phyloP scores from a whole-genome alignment of 345 rosid species.

The Murraya koenigii region DNA sequence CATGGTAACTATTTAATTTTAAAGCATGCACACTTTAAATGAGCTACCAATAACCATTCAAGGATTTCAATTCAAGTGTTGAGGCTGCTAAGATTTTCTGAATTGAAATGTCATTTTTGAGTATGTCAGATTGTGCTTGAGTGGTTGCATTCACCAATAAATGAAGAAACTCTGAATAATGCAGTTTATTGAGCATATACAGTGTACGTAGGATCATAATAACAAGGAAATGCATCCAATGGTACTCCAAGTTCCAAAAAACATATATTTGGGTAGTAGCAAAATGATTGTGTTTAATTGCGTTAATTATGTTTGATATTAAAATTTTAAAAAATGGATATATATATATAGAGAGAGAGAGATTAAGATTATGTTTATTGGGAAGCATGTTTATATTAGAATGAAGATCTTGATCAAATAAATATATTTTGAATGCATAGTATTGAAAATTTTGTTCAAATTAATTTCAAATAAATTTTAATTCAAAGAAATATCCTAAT shows the following conservation, averaged over 20 bases:
- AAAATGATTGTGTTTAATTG: neutral
- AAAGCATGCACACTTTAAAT: neutral
- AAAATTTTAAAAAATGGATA: too few relatives aligned
- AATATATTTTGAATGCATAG: too few relatives aligned
- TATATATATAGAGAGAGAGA: too few relatives aligned
- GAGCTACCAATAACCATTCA: neutral
- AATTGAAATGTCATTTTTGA: constrained; percentile 8
- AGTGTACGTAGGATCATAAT: neutral
- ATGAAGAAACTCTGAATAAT: neutral
- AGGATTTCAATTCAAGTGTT: neutral
- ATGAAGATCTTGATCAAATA: too few relatives aligned
- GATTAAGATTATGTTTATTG: too few relatives aligned
- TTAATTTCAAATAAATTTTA: too few relatives aligned
- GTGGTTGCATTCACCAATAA: constrained; percentile 7
- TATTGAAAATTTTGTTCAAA: too few relatives aligned
- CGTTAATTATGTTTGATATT: too few relatives aligned
- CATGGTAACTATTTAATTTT: neutral
- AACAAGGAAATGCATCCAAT: neutral
- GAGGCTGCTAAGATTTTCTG: neutral
- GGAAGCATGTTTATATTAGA: too few relatives aligned
- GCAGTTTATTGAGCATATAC: neutral
- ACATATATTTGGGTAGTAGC: neutral
- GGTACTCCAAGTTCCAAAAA: neutral
- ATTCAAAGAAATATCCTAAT: too few relatives aligned
- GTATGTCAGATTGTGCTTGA: constrained; percentile 15